Evolutionary conservation across 192 early-diverging fungal genomes (phyloP).

Genomic region (Geranomyces michiganensis): DNA sequence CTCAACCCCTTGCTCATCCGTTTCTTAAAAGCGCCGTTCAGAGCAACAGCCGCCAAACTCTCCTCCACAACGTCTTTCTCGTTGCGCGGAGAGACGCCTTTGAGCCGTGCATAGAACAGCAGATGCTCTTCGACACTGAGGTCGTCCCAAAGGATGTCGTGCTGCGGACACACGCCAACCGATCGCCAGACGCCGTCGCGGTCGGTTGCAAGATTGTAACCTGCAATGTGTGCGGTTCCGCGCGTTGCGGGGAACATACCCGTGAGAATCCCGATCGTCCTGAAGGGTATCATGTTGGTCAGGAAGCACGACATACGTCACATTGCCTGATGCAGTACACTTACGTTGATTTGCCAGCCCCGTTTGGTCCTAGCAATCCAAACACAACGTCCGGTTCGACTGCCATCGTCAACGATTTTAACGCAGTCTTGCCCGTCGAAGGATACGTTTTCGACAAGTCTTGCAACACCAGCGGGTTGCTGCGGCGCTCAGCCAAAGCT

Average conservation of each 20-base stretch:
- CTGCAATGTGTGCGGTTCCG: slow-evolving; percentile 64
- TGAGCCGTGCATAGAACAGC: slow-evolving; percentile 75
- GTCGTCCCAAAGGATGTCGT: slow-evolving; percentile 77
- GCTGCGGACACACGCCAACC: slow-evolving; percentile 78
- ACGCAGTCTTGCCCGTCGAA: slow-evolving; percentile 57
- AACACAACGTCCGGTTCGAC: slow-evolving; percentile 54
- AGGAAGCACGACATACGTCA: neutral
- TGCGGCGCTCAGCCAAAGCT: slow-evolving; percentile 33
- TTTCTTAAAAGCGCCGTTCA: slow-evolving; percentile 51
- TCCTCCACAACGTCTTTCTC: slow-evolving; percentile 56
- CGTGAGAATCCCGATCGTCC: slow-evolving; percentile 69
- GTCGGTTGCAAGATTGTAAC: slow-evolving; percentile 60
- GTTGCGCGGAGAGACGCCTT: slow-evolving; percentile 59
- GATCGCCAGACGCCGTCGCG: slow-evolving; percentile 58
- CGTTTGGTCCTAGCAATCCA: slow-evolving; percentile 69
- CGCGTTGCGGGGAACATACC: slow-evolving; percentile 64
- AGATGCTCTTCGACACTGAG: slow-evolving; percentile 71
- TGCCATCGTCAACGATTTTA: slow-evolving; percentile 67
- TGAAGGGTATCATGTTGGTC: neutral
- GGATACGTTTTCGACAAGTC: slow-evolving; percentile 68
- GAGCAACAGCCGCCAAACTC: slow-evolving; percentile 54
- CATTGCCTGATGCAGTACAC: neutral
- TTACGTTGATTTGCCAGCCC: slow-evolving; percentile 72
- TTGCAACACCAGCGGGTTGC: slow-evolving; percentile 58
- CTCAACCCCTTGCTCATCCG: slow-evolving; percentile 66